phyloP scores from a whole-genome alignment of 176 grass and related monocot genomes.

The Triticum timopheevii region DNA sequence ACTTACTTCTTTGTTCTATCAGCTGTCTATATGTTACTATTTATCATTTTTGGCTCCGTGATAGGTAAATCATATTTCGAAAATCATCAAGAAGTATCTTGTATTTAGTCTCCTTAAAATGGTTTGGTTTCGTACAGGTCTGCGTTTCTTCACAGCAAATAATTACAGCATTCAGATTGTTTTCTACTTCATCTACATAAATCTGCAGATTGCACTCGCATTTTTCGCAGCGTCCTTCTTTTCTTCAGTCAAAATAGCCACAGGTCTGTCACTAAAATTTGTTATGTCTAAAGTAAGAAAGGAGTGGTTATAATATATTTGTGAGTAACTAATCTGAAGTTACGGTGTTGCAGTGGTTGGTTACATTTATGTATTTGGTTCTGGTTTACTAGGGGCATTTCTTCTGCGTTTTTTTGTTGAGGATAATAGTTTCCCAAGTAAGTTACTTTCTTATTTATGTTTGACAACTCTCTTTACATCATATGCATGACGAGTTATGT shows the following conservation, averaged over 20 bases:
- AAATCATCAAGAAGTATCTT: not conserved
- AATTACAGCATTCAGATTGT: constrained; percentile 74
- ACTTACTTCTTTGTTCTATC: constrained; percentile 78
- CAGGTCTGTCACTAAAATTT: constrained; percentile 43
- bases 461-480: not conserved
- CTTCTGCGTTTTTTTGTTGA: constrained; percentile 71
- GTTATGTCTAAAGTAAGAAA: not conserved
- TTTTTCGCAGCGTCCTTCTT: constrained; percentile 74
- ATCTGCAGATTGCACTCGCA: constrained; percentile 79
- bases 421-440: constrained; percentile 72
- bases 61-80: constrained; percentile 52
- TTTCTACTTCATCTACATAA: constrained; percentile 93
- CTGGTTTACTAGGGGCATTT: constrained; percentile 71
- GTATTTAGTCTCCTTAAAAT: not conserved
- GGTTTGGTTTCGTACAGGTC: constrained; percentile 49
- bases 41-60: constrained; percentile 78
- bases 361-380: constrained; percentile 92
- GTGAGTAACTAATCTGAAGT: not conserved
- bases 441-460: constrained; percentile 26
- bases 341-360: constrained; percentile 63
- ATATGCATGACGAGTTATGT: constrained; percentile 11
- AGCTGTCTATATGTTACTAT: constrained; percentile 65
- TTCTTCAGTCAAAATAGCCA: constrained; percentile 76
- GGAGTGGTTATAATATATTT: not conserved
- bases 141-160: constrained; percentile 72